Evolutionary conservation across 2,329 filamentous ascomycete species (phyloP), one percentile per base, ranked within the genome.

Genomic region (Talaromyces sp.): DNA sequence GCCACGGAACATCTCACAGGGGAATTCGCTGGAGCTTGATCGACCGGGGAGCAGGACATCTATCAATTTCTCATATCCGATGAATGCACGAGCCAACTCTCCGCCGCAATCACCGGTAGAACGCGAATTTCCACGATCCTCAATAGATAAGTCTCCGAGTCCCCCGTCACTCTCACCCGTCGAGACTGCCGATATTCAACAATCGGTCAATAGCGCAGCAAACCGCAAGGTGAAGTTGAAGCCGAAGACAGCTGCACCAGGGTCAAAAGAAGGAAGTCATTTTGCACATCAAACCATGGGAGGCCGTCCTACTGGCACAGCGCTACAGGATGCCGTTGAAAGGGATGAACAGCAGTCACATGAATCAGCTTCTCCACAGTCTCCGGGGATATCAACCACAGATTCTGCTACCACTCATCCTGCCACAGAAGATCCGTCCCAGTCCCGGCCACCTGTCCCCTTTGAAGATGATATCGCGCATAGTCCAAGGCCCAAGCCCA

Each of bases 41-140:
- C 74, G 78, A 41, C 70, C 76, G 5, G 70, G 69, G 50, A 83
- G 78, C 67, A 72, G 79, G 52, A 77, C 75, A 37, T 82, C 81
- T 3, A 73, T 82, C 66, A 83, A 83, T 70, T 83, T 83, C 65
- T 83, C 81, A 1, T 81, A 81, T 59, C 80, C 80, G 3, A 77
- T 77, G 68, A 75, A 73, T 62, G 72, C 76, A 14, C 74, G 78
- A 24, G 74, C 79, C 4, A 79, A 73, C 45, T 82, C 81, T 16
- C 80, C 80, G 5, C 73, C 66, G 35, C 70, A 70, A 22, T 70
- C 70, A 5, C 71, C 71, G 16, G 62, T 68, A 1, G 58, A 67
- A 2, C 19, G 59, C 13, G 70, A 71, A 50, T 56, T 61, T 24
- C 27, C 63, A 22, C 69, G 71, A 35, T 37, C 13, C 16, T 43